Evolutionary conservation across 2,329 filamentous ascomycete genomes (phyloP), one percentile per base, ranked within the genome.

Genomic region (Tothia fuscella): DNA sequence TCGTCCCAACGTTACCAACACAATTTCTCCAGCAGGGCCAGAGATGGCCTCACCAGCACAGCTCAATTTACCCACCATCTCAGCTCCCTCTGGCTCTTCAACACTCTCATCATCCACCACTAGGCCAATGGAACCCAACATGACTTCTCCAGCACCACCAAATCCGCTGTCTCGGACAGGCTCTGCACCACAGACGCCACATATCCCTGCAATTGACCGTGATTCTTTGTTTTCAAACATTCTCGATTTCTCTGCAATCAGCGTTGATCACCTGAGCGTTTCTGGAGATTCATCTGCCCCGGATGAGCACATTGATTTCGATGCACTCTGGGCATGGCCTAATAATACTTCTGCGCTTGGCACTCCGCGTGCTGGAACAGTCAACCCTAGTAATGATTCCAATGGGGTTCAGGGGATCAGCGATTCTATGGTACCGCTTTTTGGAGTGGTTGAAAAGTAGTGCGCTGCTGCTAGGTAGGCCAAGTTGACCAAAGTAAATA

Each of bases 31-130:
- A n/a, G n/a, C n/a, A n/a, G 5, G 13, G 4, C 7, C 38, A 16
- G 17, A 19, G 6, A 13, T 29, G 13, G 21, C 17, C 20, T n/a
- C 26, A 10, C 16, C 22, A 38, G 10, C 26, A 29, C n/a, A 19
- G 22, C n/a, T 10, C 26, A 17, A 19, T 10, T n/a, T 30, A 29
- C 26, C 30, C 3, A 16, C 6, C 12, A 7, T 16, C 9, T 34
- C 9, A 96, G 67, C 58, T 96, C 89, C 50, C 87, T 85, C 61
- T 96, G 89, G 13, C 96, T 71, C 58, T 96, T 91, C 1, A 82
- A 78, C 38, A 83, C 88, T 60, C 96, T 96, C 60, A 96, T 84
- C 52, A 96, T 94, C 31, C 9, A 40, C 37, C n/a, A 41, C 39
- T 3, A 13, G 30, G 12, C 39, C 39, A 21, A 25, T 41, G 1